These are phyloP conservation scores for Polygonum maritimum DNA, from an alignment of 148 eudicot genomes.

Conservation along the genomic window DNA sequence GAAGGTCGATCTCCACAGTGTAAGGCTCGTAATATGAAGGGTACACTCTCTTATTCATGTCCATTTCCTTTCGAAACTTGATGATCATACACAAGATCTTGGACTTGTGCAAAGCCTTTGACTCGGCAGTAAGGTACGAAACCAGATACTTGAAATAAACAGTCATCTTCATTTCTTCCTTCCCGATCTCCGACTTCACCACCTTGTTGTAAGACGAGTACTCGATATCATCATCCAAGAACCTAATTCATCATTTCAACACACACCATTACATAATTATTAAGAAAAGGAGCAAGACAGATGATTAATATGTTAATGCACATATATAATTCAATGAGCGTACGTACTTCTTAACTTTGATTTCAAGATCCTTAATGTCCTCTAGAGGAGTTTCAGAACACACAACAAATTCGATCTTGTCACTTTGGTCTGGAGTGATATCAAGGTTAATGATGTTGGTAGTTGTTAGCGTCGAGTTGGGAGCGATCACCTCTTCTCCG, in stretches of 20 bases:
- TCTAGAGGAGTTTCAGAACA: background rate
- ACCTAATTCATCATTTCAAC: background rate
- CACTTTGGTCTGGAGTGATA: background rate
- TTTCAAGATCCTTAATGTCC: background rate
- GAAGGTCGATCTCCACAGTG: background rate
- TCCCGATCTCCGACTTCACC: constrained; percentile 9
- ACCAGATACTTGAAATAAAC: constrained; percentile 12
- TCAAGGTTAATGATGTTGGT: constrained; percentile 8
- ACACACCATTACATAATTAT: background rate
- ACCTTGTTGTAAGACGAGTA: constrained; percentile 3
- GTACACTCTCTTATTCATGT: background rate
- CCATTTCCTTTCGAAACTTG: background rate
- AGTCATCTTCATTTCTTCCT: constrained; percentile 9
- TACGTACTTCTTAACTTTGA: constrained; percentile 4
- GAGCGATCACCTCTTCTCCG: constrained; percentile 9
- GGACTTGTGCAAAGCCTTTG: constrained; percentile 4
- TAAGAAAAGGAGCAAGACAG: background rate
- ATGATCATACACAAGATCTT: background rate
- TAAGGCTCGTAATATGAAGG: background rate
- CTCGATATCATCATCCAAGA: background rate
- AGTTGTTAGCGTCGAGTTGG: constrained; percentile 5
- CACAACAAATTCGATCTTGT: background rate
- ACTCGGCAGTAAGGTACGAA: background rate
- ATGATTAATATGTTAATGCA: background rate
- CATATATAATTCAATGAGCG: background rate